Base-by-base conservation (phyloP, 75 land plant genomes). In the Pinus tabuliformis region DNA sequence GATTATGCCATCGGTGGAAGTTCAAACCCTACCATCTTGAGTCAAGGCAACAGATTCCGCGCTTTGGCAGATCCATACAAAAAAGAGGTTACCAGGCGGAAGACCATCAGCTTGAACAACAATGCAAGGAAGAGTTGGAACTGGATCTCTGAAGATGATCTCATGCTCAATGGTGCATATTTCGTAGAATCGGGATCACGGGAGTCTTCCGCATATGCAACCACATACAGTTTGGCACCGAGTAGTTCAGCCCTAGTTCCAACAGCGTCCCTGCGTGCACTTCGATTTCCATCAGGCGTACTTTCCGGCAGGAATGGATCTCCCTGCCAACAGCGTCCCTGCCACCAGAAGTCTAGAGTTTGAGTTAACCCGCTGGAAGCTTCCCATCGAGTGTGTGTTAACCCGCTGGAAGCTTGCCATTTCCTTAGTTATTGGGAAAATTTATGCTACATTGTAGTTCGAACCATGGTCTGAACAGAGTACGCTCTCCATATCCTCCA, bases 1-100 rank as follows among this genome's bases (percentile, higher is more conserved):
- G 91, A 91, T 91, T 95, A 95, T 78, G 98, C 98, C 63, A 89
- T 95, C 18, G 98, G 98, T 64, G 98, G 98, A 49, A 95, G 98
- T 80, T 89, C 88, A 21, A 59, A 86, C 37, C 98, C 98, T 28
- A 95, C 98, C 73, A 90, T 95, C 66, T 89, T 89, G 82, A 93
- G 96, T 79, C 89, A 93, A 70, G 93, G 93, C 78, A 95, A 95
- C 75, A 65, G 91, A 79, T 95, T 83, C 82, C 78, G 81, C 52
- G 98, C 98, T 3, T 54, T 81, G 8, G 18, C 56, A 20, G 7
- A 20, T 63, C 54, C 1, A 49, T 49, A 9, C 54, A 49, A 49
- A 9, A 6, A 28, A 74, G 33, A 93, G 94, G 90, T 94, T 77
- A 94, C 97, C 56, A 94, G 88, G 82, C 75, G 95, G 3, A 87